These are phyloP conservation scores for Crithidia expoeki DNA, from an alignment of 208 protist species.

Conservation along the genomic window DNA sequence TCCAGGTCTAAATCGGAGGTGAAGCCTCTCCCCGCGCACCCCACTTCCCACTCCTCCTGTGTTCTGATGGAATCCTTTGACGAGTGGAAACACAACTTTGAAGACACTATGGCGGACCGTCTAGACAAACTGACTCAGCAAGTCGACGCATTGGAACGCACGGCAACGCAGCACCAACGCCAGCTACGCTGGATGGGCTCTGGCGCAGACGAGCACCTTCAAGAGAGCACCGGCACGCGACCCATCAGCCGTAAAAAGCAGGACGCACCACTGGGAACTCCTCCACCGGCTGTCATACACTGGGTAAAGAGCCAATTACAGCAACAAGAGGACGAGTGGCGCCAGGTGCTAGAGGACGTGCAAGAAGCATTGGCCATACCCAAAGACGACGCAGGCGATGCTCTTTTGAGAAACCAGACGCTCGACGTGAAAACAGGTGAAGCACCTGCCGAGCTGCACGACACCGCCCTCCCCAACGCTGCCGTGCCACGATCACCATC, in stretches of 20 bases:
- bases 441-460: not conserved
- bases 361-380: not conserved
- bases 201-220: not conserved
- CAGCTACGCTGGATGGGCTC: conserved; percentile 14
- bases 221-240: not conserved
- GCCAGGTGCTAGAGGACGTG: conserved; percentile 21
- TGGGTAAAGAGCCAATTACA: conserved; percentile 15
- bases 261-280: not conserved
- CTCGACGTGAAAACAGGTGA: not conserved
- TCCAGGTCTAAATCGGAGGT: not conserved
- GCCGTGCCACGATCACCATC: too few species aligned
- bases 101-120: conserved; percentile 5
- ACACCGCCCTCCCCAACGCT: not conserved
- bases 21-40: not conserved
- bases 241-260: not conserved
- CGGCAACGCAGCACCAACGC: not conserved
- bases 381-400: not conserved
- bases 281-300: conserved; percentile 13
- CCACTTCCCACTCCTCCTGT: not conserved
- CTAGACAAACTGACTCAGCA: conserved; percentile 11
- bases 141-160: not conserved
- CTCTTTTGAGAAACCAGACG: not conserved
- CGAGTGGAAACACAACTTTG: conserved; percentile 3
- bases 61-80: not conserved
- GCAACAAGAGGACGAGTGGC: conserved; percentile 14